Evolutionary conservation across 2,329 filamentous ascomycete genomes (phyloP).

Genomic region (Colletotrichum acutatum): DNA sequence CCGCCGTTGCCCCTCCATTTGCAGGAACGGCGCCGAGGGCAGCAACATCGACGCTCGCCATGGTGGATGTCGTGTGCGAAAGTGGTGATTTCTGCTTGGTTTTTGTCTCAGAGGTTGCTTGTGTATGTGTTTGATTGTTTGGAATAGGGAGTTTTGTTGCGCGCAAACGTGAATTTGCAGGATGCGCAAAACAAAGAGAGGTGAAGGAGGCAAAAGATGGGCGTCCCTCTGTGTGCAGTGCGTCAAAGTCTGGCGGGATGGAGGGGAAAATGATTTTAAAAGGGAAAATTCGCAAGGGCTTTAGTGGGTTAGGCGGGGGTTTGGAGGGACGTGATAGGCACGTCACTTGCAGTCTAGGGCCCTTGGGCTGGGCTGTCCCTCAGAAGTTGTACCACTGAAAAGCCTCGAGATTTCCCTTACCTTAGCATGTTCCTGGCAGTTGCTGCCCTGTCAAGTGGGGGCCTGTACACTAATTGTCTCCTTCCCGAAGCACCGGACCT

Average conservation of each 20-base stretch:
- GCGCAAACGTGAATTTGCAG: conserved; percentile 13
- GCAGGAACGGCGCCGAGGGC: conserved; percentile 34
- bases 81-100: background rate
- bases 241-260: conserved; percentile 12
- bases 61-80: conserved; percentile 43
- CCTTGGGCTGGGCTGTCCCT: conserved; percentile 18
- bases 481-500: conserved; percentile 15
- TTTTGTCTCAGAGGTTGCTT: background rate
- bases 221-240: conserved; percentile 11
- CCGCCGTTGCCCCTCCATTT: conserved; percentile 45
- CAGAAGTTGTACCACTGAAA: conserved; percentile 15
- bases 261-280: conserved; percentile 38
- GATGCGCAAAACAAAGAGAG: conserved; percentile 13
- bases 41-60: conserved; percentile 55
- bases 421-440: conserved; percentile 28
- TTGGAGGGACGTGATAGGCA: conserved; percentile 34
- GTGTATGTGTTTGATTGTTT: background rate
- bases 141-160: conserved; percentile 1
- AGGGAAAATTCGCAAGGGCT: conserved; percentile 37
- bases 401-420: background rate
- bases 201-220: conserved; percentile 3
- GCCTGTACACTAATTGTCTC: background rate
- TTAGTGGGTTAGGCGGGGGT: conserved; percentile 38
- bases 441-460: conserved; percentile 33
- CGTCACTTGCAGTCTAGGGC: conserved; percentile 27